Evolutionary conservation across 2,329 filamentous ascomycete species (phyloP).

Genomic region (Fusarium devonianum): DNA sequence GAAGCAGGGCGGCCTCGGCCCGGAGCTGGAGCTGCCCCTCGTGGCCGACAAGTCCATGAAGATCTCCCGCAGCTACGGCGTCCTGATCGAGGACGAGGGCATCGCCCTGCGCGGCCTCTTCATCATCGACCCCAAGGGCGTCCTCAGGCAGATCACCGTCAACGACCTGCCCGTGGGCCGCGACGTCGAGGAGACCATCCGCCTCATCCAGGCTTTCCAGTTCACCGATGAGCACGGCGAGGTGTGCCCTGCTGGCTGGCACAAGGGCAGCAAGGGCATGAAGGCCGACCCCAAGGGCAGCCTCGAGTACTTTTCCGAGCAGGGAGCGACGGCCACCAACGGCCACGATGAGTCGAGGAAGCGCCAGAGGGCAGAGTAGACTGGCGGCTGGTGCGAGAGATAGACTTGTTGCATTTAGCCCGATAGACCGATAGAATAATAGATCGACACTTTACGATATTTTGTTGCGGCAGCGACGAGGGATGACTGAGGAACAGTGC

Average conservation of each 20-base stretch:
- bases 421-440: neutral
- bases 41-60: conserved; percentile 68
- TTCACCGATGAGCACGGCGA: conserved; percentile 86
- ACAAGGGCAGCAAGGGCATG: conserved; percentile 56
- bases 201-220: conserved; percentile 77
- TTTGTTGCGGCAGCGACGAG: too few species aligned
- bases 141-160: conserved; percentile 68
- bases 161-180: conserved; percentile 72
- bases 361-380: conserved; percentile 30
- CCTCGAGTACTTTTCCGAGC: conserved; percentile 55
- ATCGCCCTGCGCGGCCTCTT: conserved; percentile 70
- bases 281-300: conserved; percentile 61
- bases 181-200: conserved; percentile 69
- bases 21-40: conserved; percentile 66
- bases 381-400: neutral
- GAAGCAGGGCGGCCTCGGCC: conserved; percentile 68
- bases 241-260: conserved; percentile 66
- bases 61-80: conserved; percentile 68
- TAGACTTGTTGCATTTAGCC: neutral
- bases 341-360: conserved; percentile 35
- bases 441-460: too few species aligned
- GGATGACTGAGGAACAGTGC: too few species aligned
- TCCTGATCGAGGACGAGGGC: conserved; percentile 69
- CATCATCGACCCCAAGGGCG: conserved; percentile 70
- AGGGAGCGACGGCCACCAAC: conserved; percentile 24